Base-by-base conservation (phyloP, 2,329 filamentous ascomycete species). In the Phialophora macrospora region DNA sequence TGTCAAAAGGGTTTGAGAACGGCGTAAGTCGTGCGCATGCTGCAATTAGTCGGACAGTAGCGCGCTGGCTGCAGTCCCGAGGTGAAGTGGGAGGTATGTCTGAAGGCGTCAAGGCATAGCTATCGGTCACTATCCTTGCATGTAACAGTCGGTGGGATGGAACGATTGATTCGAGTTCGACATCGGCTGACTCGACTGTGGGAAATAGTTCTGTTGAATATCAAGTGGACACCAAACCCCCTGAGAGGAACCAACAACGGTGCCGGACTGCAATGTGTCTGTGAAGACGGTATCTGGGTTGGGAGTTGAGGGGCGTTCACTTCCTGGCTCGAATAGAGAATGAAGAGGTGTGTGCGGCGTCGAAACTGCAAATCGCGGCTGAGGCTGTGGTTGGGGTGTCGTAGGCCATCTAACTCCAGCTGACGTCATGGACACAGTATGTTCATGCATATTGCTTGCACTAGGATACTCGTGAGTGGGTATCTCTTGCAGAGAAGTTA, bases 401-500 rank as follows among this genome's bases (percentile, higher is more conserved):
- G 56, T 34, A 8, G 38, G 56, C 14, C 38, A 12, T 5, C 30
- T 17, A 20, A n/a, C 24, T 28, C 30, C 41, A 11, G 4, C 20
- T 3, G 41, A 12, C 14, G 26, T 20, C 30, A 24, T 30, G n/a
- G 26, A 20, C 28, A 1, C 24, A 30, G 7, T 26, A 24, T 34
- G 56, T 6, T 17, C 44, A 49, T n/a, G 20, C 9, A 17, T 9
- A 20, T 32, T 28, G 41, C 14, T 46, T 1, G n/a, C 28, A 49
- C 14, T n/a, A 20, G 56, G 38, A 2, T 59, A 11, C 22, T 46
- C 44, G 34, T 41, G n/a, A 20, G 24, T 22, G 8, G 58, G 28
- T 49, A 56, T 58, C 26, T 28, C 22, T 1, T 26, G 55, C 20
- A 67, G 52, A 17, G 41, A 52, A 7, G 30, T 46, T 7, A 28